Percentiles rank a stretch among this genome's conserved stretches.
phyloP scores from a whole-genome alignment of 163 green algal species.

The Chlamydomonas reinhardtii region DNA sequence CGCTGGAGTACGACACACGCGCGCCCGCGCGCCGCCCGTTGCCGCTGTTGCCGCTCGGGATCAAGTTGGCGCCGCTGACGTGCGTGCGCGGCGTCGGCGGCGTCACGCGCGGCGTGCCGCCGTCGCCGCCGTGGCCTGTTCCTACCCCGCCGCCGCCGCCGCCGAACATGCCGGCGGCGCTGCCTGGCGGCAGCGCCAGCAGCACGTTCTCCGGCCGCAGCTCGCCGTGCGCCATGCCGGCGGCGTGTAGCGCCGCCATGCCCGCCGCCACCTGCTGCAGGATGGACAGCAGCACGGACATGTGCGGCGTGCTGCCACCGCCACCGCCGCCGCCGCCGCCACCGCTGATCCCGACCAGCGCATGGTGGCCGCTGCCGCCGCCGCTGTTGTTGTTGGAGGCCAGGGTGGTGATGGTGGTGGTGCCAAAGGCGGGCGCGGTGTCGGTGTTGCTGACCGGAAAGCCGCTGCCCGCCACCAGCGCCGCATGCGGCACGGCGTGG shows the following conservation, averaged over 20 bases:
- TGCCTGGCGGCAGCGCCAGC: slow-evolving; percentile 44
- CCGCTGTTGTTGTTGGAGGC: slow-evolving; percentile 16
- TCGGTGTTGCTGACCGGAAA: background rate
- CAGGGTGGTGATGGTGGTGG: background rate
- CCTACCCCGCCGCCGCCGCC: too few relatives aligned
- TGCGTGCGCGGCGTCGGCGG: slow-evolving; percentile 1
- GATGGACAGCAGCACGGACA: slow-evolving; percentile 55
- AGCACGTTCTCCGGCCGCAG: slow-evolving; percentile 64
- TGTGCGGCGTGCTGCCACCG: background rate
- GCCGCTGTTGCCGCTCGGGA: background rate
- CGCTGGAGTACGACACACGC: slow-evolving; percentile 19
- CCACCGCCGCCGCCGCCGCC: background rate
- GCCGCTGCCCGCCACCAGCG: too few relatives aligned
- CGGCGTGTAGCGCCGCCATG: slow-evolving; percentile 57
- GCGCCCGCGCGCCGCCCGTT: too few relatives aligned
- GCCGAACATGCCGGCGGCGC: background rate
- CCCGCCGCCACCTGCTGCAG: slow-evolving; percentile 57
- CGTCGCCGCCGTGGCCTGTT: background rate
- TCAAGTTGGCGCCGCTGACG: too few relatives aligned
- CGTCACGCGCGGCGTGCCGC: background rate
- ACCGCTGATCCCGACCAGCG: background rate
- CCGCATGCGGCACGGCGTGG: background rate
- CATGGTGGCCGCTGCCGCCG: background rate
- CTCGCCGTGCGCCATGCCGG: slow-evolving; percentile 64
- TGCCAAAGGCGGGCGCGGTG: background rate